A percentile compares a stretch with the other conserved stretches of the same genome.
Conservation (phyloP, 345 rosid species). For the Litchi chinensis region DNA sequence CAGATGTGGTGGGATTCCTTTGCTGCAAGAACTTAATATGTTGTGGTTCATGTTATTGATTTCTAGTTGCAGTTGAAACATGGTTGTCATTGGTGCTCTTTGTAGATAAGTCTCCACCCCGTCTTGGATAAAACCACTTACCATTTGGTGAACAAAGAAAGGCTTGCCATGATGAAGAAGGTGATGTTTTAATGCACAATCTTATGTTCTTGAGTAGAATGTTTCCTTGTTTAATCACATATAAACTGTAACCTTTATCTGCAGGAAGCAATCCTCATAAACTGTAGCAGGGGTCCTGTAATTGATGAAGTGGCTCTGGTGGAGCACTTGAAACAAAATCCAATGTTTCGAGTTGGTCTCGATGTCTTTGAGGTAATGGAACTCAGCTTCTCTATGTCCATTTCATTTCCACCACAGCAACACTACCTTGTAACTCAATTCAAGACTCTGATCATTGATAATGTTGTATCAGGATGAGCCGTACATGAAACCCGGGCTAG, state of each 20-base stretch:
- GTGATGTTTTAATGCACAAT: slow-evolving; percentile 32
- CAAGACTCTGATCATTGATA: neutral
- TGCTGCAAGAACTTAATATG: slow-evolving; percentile 6
- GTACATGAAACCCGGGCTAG: slow-evolving; percentile 94
- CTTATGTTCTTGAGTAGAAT: neutral
- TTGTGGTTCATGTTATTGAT: neutral
- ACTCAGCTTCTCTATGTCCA: neutral
- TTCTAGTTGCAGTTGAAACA: slow-evolving; percentile 15
- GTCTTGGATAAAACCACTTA: slow-evolving; percentile 91
- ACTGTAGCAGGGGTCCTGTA: slow-evolving; percentile 96
- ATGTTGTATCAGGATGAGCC: slow-evolving; percentile 76
- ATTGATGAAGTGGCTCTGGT: slow-evolving; percentile 93
- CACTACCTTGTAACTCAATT: neutral
- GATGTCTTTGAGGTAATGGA: slow-evolving; percentile 88
- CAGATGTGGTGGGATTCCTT: slow-evolving; percentile 66
- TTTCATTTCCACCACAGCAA: neutral
- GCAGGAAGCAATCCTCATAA: slow-evolving; percentile 93
- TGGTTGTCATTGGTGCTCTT: slow-evolving; percentile 19
- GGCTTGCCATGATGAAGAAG: slow-evolving; percentile 92
- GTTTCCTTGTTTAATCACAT: slow-evolving; percentile 5
- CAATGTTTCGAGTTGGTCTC: slow-evolving; percentile 96
- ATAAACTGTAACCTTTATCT: slow-evolving; percentile 5
- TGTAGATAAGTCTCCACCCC: slow-evolving; percentile 96
- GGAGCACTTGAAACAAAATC: slow-evolving; percentile 81
- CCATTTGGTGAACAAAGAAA: slow-evolving; percentile 92